Percentiles rank a stretch among this genome's conserved stretches.
Conservation (phyloP, 2,329 filamentous ascomycete species). For the Xylariaceae sp. region DNA sequence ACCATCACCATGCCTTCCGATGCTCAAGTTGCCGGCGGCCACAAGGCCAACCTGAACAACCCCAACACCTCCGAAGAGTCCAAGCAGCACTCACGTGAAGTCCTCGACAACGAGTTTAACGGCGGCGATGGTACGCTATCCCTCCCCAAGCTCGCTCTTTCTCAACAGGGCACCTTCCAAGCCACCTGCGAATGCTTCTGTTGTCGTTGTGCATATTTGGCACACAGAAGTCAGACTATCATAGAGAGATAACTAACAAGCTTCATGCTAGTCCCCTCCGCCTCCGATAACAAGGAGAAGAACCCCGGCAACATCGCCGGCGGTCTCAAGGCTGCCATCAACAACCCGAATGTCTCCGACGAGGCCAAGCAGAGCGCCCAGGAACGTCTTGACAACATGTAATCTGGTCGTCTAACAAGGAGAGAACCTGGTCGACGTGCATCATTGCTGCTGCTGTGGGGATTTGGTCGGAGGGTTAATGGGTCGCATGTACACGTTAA, state of each 20-base stretch:
- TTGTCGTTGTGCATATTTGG: no score
- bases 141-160: neutral
- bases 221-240: no score
- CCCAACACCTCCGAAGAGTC: slow-evolving; percentile 50
- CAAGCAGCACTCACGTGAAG: slow-evolving; percentile 48
- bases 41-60: slow-evolving; percentile 55
- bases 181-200: no score
- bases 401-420: slow-evolving; percentile 1
- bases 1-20: slow-evolving; percentile 44
- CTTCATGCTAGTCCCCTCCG: slow-evolving; percentile 24
- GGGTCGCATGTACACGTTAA: neutral
- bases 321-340: slow-evolving; percentile 47
- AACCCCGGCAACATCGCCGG: slow-evolving; percentile 50
- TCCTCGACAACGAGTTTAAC: slow-evolving; percentile 47
- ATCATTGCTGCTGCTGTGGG: no score
- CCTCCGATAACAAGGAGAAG: slow-evolving; percentile 37
- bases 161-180: no score
- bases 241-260: neutral
- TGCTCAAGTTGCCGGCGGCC: slow-evolving; percentile 49
- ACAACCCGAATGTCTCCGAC: slow-evolving; percentile 51
- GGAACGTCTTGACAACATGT: slow-evolving; percentile 43
- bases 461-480: neutral
- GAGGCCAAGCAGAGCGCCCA: slow-evolving; percentile 52
- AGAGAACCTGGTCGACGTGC: no score
- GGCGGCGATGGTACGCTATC: slow-evolving; percentile 33